Percentiles rank a stretch among this genome's conserved stretches.
phyloP scores from a whole-genome alignment of 257 asterid genomes.

The Vinca minor region DNA sequence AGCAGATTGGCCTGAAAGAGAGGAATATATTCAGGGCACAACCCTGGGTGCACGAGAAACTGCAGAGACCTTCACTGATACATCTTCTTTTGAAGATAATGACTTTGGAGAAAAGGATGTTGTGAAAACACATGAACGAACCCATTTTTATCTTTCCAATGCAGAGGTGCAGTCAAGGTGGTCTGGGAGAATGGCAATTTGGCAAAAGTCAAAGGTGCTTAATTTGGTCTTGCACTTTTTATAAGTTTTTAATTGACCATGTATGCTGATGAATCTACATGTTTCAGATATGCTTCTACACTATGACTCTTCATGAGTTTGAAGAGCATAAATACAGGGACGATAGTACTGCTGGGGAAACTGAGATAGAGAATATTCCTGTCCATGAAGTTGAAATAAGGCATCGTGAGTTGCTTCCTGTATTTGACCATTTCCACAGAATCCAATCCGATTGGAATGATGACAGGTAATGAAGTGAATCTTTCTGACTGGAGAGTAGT shows the following conservation, averaged over 20 bases:
- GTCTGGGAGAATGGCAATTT: conserved; percentile 39
- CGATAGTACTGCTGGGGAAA: conserved; percentile 22
- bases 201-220: conserved; percentile 47
- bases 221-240: neutral
- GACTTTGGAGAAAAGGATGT: conserved; percentile 23
- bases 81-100: conserved; percentile 24
- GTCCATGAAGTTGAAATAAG: conserved; percentile 36
- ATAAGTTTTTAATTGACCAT: neutral
- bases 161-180: conserved; percentile 44
- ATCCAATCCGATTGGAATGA: conserved; percentile 28
- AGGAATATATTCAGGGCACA: conserved; percentile 29
- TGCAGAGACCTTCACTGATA: conserved; percentile 16
- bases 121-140: conserved; percentile 23
- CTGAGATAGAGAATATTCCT: conserved; percentile 38
- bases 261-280: conserved; percentile 13
- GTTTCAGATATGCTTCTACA: conserved; percentile 31
- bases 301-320: conserved; percentile 22
- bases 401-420: conserved; percentile 34
- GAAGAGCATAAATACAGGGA: conserved; percentile 16
- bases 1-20: conserved; percentile 51
- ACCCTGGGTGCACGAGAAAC: conserved; percentile 21
- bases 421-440: conserved; percentile 35
- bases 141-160: conserved; percentile 39
- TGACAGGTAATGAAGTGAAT: conserved; percentile 24
- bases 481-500: neutral